phyloP scores from a whole-genome alignment of 2,329 filamentous ascomycete species.

The Alternaria gansuensis region DNA sequence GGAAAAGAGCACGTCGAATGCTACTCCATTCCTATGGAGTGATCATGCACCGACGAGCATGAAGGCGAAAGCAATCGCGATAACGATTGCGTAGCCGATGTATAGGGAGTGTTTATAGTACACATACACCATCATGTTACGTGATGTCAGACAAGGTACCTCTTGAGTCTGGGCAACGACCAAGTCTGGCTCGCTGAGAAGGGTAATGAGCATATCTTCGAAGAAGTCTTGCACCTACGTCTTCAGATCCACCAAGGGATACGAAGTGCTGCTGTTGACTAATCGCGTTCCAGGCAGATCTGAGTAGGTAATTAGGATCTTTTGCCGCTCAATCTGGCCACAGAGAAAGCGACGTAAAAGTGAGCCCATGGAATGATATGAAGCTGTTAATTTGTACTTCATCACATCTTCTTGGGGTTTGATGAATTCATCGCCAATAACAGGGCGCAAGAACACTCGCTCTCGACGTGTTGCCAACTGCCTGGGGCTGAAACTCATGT shows the following conservation, averaged over 20 bases:
- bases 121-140: slow-evolving; percentile 40
- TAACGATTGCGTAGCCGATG: slow-evolving; percentile 51
- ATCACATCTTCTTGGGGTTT: slow-evolving; percentile 32
- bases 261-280: slow-evolving; percentile 40
- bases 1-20: slow-evolving; percentile 49
- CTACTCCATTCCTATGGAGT: slow-evolving; percentile 50
- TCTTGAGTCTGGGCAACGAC: slow-evolving; percentile 34
- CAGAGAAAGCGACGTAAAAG: slow-evolving; percentile 50
- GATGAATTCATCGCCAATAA: slow-evolving; percentile 42
- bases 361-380: slow-evolving; percentile 47
- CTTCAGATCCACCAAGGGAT: slow-evolving; percentile 43
- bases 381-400: slow-evolving; percentile 45
- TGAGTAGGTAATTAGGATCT: slow-evolving; percentile 42
- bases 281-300: slow-evolving; percentile 50
- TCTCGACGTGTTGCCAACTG: slow-evolving; percentile 36
- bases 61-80: slow-evolving; percentile 41
- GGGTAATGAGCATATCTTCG: slow-evolving; percentile 51
- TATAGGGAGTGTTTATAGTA: slow-evolving; percentile 47
- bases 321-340: slow-evolving; percentile 41
- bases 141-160: slow-evolving; percentile 42
- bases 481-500: slow-evolving; percentile 41
- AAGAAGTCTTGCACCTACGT: slow-evolving; percentile 43
- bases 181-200: slow-evolving; percentile 48
- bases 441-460: slow-evolving; percentile 42
- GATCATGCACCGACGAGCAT: slow-evolving; percentile 46